Base-by-base conservation (phyloP, 1,139 yeast species). In the Pichia sp. region DNA sequence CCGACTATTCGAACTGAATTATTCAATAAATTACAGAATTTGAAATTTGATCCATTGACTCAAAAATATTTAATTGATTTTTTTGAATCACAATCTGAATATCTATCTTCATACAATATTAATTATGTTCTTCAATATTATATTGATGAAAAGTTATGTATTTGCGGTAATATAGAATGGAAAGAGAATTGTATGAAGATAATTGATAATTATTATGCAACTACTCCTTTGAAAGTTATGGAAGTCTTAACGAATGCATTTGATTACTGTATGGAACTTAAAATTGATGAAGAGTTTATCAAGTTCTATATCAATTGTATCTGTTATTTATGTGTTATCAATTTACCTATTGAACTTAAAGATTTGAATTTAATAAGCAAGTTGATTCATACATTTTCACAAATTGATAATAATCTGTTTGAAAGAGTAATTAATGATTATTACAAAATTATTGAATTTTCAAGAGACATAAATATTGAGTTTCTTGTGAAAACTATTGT, bases 151-250 rank as follows among this genome's bases (percentile, higher is more conserved):
- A 69, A 69, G 39, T 52, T 70, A 21, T 79, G 88, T 52, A 66
- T 78, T 1, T 71, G 77, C 7, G 54, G 77, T n/a, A 62, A 69
- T 34, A 67, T 72, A 0, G 59, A 67, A 17, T 80, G 88, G 84
- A 60, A 62, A 35, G 66, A 63, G 2, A 74, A 75, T 50, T 63
- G 75, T 36, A 57, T 60, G 19, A 61, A 60, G n/a, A 46, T 79
- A 3, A 57, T 79, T 20, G 63, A 66, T 20, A 61, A 64, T 20
- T 79, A 78, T 52, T 78, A 67, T 53, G 59, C 58, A 32, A 61
- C 60, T 2, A 62, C 71, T 2, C 67, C 77, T 34, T 44, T 66
- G 0, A 60, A 62, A 9, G 66, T 71, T 19, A 57, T 79, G 12
- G 58, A 58, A 36, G 61, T 77, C 4, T 57, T 81, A 17, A 61